A percentile compares a stretch with the other conserved stretches of the same genome.
These are phyloP conservation scores for Vitis riparia DNA, from an alignment of 164 flowering plant genomes.

Conservation along the genomic window DNA sequence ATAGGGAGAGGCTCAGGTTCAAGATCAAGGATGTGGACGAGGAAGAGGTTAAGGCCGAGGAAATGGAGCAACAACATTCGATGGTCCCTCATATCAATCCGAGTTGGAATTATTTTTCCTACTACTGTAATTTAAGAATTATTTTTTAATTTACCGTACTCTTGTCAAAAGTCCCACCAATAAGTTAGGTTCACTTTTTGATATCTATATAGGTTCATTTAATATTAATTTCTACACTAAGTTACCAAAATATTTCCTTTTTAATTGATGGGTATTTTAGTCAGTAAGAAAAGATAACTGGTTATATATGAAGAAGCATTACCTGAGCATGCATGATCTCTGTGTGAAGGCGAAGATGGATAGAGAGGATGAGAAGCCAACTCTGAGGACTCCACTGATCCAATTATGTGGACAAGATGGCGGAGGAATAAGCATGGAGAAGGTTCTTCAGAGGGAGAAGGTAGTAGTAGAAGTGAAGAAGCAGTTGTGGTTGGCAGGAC, in stretches of 20 bases:
- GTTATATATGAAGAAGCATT: too few species aligned
- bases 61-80: too few species aligned
- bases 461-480: slow-evolving; percentile 52
- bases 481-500: slow-evolving; percentile 70
- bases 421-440: not conserved
- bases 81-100: too few species aligned
- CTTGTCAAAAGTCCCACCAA: too few species aligned
- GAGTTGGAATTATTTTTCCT: too few species aligned
- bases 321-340: not conserved
- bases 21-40: not conserved
- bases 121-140: not conserved
- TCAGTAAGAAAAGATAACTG: too few species aligned
- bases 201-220: too few species aligned
- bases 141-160: not conserved
- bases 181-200: too few species aligned
- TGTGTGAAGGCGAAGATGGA: slow-evolving; percentile 2
- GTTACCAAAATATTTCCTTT: slow-evolving; percentile 2
- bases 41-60: too few species aligned
- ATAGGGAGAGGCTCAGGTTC: too few species aligned
- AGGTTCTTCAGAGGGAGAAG: slow-evolving; percentile 10
- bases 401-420: slow-evolving; percentile 5
- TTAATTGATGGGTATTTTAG: too few species aligned
- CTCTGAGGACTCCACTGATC: slow-evolving; percentile 16
- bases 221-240: not conserved
- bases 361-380: slow-evolving; percentile 12